A percentile compares a stretch with the other conserved stretches of the same genome.
These are phyloP conservation scores for Gossypium longicalyx DNA, from an alignment of 345 rosid species.

Conservation along the genomic window DNA sequence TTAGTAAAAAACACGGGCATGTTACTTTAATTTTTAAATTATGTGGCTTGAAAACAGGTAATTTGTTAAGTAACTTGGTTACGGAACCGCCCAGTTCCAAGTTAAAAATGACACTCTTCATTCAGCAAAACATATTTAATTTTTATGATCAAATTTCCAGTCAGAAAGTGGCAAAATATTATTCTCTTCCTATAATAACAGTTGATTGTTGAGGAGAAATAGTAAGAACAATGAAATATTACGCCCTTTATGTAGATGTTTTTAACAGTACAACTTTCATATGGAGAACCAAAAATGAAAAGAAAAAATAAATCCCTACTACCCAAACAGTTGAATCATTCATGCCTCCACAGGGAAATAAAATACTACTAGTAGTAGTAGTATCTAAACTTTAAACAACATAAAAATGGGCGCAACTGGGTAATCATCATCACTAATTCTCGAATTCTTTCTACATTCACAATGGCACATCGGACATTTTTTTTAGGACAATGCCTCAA, in stretches of 20 bases:
- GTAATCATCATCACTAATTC: conserved; percentile 12
- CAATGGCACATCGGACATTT: conserved; percentile 18
- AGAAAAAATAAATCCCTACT: background rate
- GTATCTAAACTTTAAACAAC: background rate
- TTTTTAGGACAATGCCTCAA: conserved; percentile 5
- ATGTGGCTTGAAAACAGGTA: too few relatives aligned
- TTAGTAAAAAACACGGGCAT: too few relatives aligned
- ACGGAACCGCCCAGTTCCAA: too few relatives aligned
- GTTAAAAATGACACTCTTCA: too few relatives aligned
- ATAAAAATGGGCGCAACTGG: background rate
- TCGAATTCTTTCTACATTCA: conserved; percentile 27
- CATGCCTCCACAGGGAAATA: background rate
- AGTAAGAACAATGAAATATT: background rate
- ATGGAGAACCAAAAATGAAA: background rate
- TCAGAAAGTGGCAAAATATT: too few relatives aligned
- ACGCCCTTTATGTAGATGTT: background rate
- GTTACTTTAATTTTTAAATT: too few relatives aligned
- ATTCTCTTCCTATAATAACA: too few relatives aligned
- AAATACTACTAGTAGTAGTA: background rate
- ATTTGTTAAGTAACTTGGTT: too few relatives aligned
- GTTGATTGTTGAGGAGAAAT: too few relatives aligned
- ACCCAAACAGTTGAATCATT: conserved; percentile 10
- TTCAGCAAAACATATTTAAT: too few relatives aligned
- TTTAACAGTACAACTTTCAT: conserved; percentile 7
- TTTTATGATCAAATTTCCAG: too few relatives aligned